Conservation (phyloP, 2,329 filamentous ascomycete genomes). For the Coniochaeta hoffmannii region DNA sequence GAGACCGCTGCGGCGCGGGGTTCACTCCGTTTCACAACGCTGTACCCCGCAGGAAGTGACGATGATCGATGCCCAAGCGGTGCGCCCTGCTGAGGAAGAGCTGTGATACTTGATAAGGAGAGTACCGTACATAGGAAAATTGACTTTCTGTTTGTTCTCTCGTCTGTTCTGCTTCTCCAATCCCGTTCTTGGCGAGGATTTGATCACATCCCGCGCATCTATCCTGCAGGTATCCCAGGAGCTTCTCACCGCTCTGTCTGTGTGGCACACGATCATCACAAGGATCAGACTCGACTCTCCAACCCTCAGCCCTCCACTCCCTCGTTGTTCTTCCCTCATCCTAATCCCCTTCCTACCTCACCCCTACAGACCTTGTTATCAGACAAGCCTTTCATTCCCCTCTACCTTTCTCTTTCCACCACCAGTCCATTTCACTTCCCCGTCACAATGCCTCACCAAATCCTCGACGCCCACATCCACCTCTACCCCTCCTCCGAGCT, state of each 20-base stretch:
- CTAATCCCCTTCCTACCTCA: not conserved
- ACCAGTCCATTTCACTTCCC: not conserved
- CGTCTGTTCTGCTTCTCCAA: not conserved
- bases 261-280: too few relatives aligned
- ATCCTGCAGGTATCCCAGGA: too few relatives aligned
- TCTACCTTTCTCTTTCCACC: not conserved
- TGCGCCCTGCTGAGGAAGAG: not conserved
- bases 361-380: too few relatives aligned
- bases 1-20: not conserved
- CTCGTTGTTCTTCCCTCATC: not conserved
- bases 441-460: conserved; percentile 32
- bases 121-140: not conserved
- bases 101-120: too few relatives aligned
- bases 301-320: too few relatives aligned
- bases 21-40: not conserved
- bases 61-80: not conserved
- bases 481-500: conserved; percentile 68
- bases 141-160: too few relatives aligned
- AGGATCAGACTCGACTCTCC: too few relatives aligned
- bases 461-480: conserved; percentile 90
- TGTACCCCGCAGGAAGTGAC: not conserved
- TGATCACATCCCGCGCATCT: too few relatives aligned
- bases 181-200: too few relatives aligned
- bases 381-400: not conserved
- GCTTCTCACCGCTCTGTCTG: too few relatives aligned